Base-by-base conservation (phyloP, 176 grass and related monocot species). In the Avena insularis region DNA sequence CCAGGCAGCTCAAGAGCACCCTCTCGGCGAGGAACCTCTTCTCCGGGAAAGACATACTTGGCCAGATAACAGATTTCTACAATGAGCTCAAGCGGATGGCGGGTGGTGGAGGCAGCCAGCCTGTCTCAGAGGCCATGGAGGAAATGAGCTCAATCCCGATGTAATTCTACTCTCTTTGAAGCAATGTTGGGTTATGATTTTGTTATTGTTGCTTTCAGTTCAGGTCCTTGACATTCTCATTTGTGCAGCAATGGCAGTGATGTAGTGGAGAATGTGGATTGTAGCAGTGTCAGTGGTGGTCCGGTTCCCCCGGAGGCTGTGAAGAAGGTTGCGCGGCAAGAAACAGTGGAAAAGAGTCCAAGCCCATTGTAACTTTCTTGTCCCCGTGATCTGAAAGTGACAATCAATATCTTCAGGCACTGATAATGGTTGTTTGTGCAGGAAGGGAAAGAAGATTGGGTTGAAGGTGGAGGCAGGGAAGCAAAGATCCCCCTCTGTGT, bases 21-120 rank as follows among this genome's bases (percentile, higher is more conserved):
- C 83, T 96, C 77, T 99, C 97, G 9, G 94, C 92, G n/a, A 99
- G 94, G 77, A 99, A 99, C 82, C 89, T 99, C 62, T 99, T 99
- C 83, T 93, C 97, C 45, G 94, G 94, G 23, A 94, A 61, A 82
- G 97, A 99, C 83, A 91, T 96, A 58, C 82, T 99, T 88, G 87
- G 87, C 60, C 97, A 99, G 89, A 94, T 99, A 68, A 93, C 97
- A 1, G 97, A 96, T 27, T 99, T 99, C 80, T 99, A 89, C 82
- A 93, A 90, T 77, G 97, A 99, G 76, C 87, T 99, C 74, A 99
- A 96, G 85, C 92, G 88, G 85, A 83, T 99, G 92, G 90, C 91
- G 17, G 92, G 84, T 2, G 90, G 82, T 27, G 47, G 71, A 9
- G 89, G 85, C 71, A 20, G 76, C 75, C 84, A 29, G 71, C 84